These are phyloP conservation scores for Saturnispora gosingensis DNA, from an alignment of 805 yeast species.

Conservation along the genomic window DNA sequence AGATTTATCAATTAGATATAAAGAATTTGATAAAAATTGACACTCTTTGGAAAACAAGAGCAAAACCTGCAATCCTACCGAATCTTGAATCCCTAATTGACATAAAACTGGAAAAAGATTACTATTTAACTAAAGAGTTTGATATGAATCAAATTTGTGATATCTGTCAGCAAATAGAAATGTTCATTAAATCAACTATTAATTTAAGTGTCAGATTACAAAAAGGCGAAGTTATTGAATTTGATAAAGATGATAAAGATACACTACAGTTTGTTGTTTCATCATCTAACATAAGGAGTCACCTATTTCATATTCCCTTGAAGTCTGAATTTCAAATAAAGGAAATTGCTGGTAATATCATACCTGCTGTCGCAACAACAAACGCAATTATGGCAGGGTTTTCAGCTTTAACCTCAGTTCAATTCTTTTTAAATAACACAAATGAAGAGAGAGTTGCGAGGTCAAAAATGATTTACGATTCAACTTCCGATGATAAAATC, in stretches of 20 bases:
- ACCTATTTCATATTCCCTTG: conserved; percentile 56
- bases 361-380: conserved; percentile 97
- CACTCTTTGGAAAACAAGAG: conserved; percentile 68
- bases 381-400: conserved; percentile 93
- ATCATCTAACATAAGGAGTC: conserved; percentile 70
- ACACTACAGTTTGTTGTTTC: conserved; percentile 83
- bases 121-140: conserved; percentile 3
- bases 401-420: conserved; percentile 65
- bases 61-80: conserved; percentile 55
- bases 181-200: conserved; percentile 41
- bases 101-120: neutral
- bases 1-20: conserved; percentile 68
- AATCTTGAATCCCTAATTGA: conserved; percentile 1
- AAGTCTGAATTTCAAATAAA: conserved; percentile 81
- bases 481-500: conserved; percentile 49
- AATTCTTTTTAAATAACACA: conserved; percentile 27
- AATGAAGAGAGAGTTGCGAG: conserved; percentile 23
- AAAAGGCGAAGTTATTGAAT: conserved; percentile 39
- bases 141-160: conserved; percentile 48
- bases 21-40: conserved; percentile 62
- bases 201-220: conserved; percentile 41
- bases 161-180: conserved; percentile 50
- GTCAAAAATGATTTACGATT: conserved; percentile 43
- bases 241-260: conserved; percentile 94
- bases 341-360: conserved; percentile 94